Conservation (phyloP, 345 rosid species). For the Salix caprea region DNA sequence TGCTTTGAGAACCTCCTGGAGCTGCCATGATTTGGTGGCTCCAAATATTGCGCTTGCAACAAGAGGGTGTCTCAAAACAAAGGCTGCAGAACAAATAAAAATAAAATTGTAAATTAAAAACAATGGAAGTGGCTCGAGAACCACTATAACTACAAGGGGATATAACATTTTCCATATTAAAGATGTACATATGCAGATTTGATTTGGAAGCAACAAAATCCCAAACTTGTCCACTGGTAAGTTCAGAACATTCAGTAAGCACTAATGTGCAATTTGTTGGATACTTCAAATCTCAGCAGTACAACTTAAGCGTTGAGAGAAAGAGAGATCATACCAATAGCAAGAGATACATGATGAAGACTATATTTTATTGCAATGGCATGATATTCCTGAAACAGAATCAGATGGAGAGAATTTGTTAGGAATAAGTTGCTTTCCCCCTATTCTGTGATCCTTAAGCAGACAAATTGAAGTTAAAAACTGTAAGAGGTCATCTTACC, state of each 20-base stretch:
- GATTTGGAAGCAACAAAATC: neutral
- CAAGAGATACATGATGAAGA: conserved; percentile 48
- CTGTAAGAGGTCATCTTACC: conserved; percentile 23
- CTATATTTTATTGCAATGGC: conserved; percentile 37
- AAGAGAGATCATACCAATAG: conserved; percentile 38
- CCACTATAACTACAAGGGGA: neutral
- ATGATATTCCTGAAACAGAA: conserved; percentile 38
- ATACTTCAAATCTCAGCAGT: neutral
- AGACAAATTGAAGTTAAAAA: conserved; percentile 1
- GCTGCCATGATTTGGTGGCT: conserved; percentile 48
- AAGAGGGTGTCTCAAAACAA: conserved; percentile 16
- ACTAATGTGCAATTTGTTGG: neutral
- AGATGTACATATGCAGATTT: neutral
- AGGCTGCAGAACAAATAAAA: too few relatives aligned
- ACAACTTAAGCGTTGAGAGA: neutral
- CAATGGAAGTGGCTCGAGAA: neutral
- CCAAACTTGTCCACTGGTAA: neutral
- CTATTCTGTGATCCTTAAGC: neutral
- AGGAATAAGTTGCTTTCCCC: neutral
- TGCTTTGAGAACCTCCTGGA: conserved; percentile 35
- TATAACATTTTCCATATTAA: neutral
- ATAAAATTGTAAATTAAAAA: too few relatives aligned
- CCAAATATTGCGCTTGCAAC: conserved; percentile 51
- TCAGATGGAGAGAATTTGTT: neutral
- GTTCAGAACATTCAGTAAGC: neutral